phyloP scores from a whole-genome alignment of 148 eudicot genomes.

The Spergularia marina region DNA sequence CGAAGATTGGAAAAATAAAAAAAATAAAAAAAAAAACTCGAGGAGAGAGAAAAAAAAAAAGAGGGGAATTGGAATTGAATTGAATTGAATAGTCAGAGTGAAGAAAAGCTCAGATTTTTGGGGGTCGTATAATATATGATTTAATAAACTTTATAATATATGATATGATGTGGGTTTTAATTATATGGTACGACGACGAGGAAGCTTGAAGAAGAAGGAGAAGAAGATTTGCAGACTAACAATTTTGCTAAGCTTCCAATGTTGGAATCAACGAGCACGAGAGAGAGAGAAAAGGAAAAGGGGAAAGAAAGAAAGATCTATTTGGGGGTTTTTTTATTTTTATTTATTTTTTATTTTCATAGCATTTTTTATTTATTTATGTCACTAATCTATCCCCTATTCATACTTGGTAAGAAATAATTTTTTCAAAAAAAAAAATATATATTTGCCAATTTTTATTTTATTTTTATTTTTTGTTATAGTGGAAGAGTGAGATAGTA shows the following conservation, averaged over 20 bases:
- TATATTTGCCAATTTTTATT: too few relatives aligned
- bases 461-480: too few relatives aligned
- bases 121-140: background rate
- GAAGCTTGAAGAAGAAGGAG: background rate
- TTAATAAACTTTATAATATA: background rate
- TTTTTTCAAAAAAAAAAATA: too few relatives aligned
- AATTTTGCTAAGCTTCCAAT: background rate
- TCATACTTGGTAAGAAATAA: slow-evolving; percentile 3
- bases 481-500: too few relatives aligned
- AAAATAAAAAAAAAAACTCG: slow-evolving; percentile 10
- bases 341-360: background rate
- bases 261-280: slow-evolving; percentile 16
- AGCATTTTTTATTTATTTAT: background rate
- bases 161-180: background rate
- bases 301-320: background rate
- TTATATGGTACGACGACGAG: background rate
- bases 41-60: slow-evolving; percentile 3
- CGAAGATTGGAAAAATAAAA: background rate
- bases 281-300: slow-evolving; percentile 14
- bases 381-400: background rate
- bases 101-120: background rate
- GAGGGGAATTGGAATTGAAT: background rate
- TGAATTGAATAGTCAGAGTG: background rate
- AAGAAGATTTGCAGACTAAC: slow-evolving; percentile 11
- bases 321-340: slow-evolving; percentile 19